Evolutionary conservation across 495 filamentous ascomycete species (phyloP), one percentile per base, ranked within the genome.

Genomic region (Arthonia radiata): DNA sequence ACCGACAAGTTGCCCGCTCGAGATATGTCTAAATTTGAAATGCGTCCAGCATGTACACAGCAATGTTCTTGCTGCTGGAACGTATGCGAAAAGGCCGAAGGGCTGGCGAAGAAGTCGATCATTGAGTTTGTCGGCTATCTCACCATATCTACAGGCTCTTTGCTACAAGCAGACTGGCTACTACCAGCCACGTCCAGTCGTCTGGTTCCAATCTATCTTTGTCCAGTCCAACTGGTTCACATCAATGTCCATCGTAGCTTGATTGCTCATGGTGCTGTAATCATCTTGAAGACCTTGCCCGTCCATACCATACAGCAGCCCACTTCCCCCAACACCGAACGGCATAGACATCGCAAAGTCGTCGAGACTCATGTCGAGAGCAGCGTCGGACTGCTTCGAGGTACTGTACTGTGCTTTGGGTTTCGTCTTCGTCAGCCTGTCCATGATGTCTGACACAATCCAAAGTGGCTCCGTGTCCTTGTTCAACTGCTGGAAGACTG

Each of bases 401-500:
- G 29, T 26, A 14, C 11, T 22, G 9, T 28, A 18, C 18, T 13
- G 28, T 29, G 32, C 23, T 14, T 24, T 28, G 31, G 14, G n/a
- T 4, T 24, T 8, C 29, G 24, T 34, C 28, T 48, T 34, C 7
- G 31, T 31, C 5, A 47, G 3, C 36, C 13, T 41, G 4, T 42
- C 26, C 42, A 30, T 44, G n/a, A 59, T 42, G 8, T 23, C 27
- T 10, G 29, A 38, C 15, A 64, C 48, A 33, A 64, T 54, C 27
- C 37, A 37, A 17, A 56, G 56, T 24, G 40, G 30, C 13, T 17
- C 22, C 16, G 42, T 17, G 4, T 39, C 16, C 27, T 47, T 24
- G 27, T 34, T 37, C 7, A 15, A 27, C 23, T 41, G 31, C 16
- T 23, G 38, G 22, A 26, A 31, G 11, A 25, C 27, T 28, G 33